A percentile compares a stretch with the other conserved stretches of the same genome.
Evolutionary conservation across 352 stramenopile species (phyloP).

Genomic region (Pythium chondricola): DNA sequence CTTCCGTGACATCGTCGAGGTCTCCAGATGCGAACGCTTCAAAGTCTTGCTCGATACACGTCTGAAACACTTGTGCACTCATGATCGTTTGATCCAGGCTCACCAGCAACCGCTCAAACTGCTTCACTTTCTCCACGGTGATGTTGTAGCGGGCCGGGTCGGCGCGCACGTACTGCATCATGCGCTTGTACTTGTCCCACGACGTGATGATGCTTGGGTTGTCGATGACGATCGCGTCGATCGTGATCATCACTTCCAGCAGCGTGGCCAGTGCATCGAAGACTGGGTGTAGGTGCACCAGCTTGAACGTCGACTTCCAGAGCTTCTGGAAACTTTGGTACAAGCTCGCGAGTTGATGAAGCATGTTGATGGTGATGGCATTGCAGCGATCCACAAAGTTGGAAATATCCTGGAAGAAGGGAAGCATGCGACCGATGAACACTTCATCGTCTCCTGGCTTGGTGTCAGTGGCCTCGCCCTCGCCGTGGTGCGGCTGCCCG

Average conservation of each 20-base stretch:
- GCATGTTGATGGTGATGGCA: conserved; percentile 84
- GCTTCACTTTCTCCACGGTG: conserved; percentile 74
- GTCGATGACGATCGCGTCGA: conserved; percentile 85
- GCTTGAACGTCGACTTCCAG: conserved; percentile 86
- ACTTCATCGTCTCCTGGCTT: conserved; percentile 78
- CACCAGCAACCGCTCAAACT: conserved; percentile 83
- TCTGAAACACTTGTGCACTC: conserved; percentile 83
- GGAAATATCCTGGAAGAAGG: conserved; percentile 86
- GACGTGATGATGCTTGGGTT: conserved; percentile 82
- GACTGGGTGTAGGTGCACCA: conserved; percentile 76
- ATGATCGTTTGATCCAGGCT: conserved; percentile 87
- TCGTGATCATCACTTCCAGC: conserved; percentile 84
- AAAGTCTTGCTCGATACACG: conserved; percentile 87
- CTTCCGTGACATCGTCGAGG: conserved; percentile 43
- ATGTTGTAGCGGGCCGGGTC: conserved; percentile 79
- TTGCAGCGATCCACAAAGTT: conserved; percentile 90
- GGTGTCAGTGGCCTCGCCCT: conserved; percentile 49
- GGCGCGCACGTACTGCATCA: conserved; percentile 87
- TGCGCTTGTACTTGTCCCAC: conserved; percentile 90
- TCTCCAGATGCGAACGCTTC: conserved; percentile 68
- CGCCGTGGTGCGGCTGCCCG: conserved; percentile 61
- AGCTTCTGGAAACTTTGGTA: conserved; percentile 86
- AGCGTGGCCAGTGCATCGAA: conserved; percentile 76
- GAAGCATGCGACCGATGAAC: conserved; percentile 81
- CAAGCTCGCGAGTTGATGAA: conserved; percentile 85